Conservation (phyloP, 1,139 yeast genomes). For the Hansenula sp. region DNA sequence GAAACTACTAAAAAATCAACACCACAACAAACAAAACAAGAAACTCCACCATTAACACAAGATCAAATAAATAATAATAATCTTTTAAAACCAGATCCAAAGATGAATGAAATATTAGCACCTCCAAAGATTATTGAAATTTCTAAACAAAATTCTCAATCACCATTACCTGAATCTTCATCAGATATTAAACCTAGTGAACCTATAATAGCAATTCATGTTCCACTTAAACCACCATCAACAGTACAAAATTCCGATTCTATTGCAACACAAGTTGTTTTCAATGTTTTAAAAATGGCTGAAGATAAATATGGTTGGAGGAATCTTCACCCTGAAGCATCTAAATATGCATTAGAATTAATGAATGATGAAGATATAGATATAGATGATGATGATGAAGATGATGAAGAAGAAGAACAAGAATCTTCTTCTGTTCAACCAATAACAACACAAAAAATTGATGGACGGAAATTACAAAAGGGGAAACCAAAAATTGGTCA, state of each 20-base stretch:
- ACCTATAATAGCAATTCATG: constrained; percentile 49
- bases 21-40: constrained; percentile 1
- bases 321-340: constrained; percentile 63
- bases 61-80: constrained; percentile 17
- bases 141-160: constrained; percentile 12
- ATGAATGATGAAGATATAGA: constrained; percentile 60
- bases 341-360: constrained; percentile 46
- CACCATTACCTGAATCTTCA: background rate
- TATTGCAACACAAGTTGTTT: constrained; percentile 58
- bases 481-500: constrained; percentile 78
- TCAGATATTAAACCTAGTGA: constrained; percentile 14
- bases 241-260: constrained; percentile 24
- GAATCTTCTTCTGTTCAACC: constrained; percentile 23
- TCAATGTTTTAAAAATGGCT: constrained; percentile 74
- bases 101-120: constrained; percentile 13
- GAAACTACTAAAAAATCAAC: constrained; percentile 6
- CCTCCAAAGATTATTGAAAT: constrained; percentile 23
- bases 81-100: constrained; percentile 17
- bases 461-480: constrained; percentile 32
- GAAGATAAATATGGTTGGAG: constrained; percentile 87
- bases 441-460: constrained; percentile 22
- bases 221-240: constrained; percentile 38
- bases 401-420: constrained; percentile 38
- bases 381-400: constrained; percentile 54
- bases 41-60: constrained; percentile 7